Evolutionary conservation across 305 asterid genomes (phyloP).

Genomic region (Fraxinus velutina): DNA sequence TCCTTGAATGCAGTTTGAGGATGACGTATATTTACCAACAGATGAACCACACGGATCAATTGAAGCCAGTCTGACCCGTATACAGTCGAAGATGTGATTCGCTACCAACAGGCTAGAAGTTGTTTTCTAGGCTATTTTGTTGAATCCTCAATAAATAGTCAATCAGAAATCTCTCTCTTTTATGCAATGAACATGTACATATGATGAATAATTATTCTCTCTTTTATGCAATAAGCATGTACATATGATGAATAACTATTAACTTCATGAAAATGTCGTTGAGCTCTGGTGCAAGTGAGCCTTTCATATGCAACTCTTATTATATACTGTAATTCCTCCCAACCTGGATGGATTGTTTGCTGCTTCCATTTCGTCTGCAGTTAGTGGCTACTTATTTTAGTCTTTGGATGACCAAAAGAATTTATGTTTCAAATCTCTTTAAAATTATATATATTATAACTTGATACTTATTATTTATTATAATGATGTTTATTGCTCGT

Average conservation of each 20-base stretch:
- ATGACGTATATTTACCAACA: constrained; percentile 81
- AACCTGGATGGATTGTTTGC: background rate
- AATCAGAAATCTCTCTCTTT: background rate
- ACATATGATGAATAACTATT: background rate
- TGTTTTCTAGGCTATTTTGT: background rate
- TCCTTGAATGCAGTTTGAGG: constrained; percentile 58
- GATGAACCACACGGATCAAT: constrained; percentile 21
- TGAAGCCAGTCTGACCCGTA: background rate
- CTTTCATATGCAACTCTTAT: background rate
- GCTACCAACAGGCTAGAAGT: background rate
- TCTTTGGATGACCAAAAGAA: background rate
- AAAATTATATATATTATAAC: too few relatives aligned
- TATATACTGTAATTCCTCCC: background rate
- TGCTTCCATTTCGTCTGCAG: background rate
- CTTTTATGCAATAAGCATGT: background rate
- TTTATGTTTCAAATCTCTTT: background rate
- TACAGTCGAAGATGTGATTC: background rate
- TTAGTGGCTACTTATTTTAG: background rate
- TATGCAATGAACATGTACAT: background rate
- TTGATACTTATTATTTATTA: too few relatives aligned
- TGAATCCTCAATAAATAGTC: background rate
- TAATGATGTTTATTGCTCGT: too few relatives aligned
- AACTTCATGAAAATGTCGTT: background rate
- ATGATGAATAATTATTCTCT: background rate
- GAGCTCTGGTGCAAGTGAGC: background rate